Conservation (phyloP, 164 flowering plant species). For the Vitis cinerea region DNA sequence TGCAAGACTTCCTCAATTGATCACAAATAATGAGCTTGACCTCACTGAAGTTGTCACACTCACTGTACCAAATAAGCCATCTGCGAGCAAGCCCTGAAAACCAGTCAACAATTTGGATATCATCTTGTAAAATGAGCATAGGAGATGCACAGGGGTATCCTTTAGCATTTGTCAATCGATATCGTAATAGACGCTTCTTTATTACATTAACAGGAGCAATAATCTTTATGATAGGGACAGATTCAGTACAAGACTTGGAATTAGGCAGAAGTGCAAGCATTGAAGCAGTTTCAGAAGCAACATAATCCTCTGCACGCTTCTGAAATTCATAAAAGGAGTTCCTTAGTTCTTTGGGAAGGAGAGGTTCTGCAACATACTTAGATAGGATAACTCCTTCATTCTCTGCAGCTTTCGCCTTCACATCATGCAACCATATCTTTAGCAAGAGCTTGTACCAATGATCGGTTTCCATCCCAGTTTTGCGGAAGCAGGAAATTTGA, state of each 20-base stretch:
- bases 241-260: constrained; percentile 22
- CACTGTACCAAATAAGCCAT: constrained; percentile 74
- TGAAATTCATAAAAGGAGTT: constrained; percentile 79
- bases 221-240: constrained; percentile 31
- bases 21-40: constrained; percentile 50
- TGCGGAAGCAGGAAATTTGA: constrained; percentile 66
- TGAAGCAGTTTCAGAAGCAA: constrained; percentile 66
- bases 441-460: constrained; percentile 85
- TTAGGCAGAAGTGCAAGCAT: constrained; percentile 50
- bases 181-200: constrained; percentile 60
- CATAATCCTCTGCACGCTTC: constrained; percentile 52
- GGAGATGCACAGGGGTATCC: constrained; percentile 57
- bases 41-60: constrained; percentile 55
- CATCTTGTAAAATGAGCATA: constrained; percentile 64
- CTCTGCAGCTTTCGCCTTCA: constrained; percentile 43
- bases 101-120: constrained; percentile 70
- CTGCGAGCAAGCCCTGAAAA: constrained; percentile 68
- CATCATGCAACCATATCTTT: constrained; percentile 81
- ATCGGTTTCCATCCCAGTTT: constrained; percentile 88
- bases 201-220: constrained; percentile 58
- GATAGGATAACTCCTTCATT: constrained; percentile 57
- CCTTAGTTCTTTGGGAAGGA: constrained; percentile 65
- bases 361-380: constrained; percentile 67
- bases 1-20: constrained; percentile 70
- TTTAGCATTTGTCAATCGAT: constrained; percentile 55